Percentiles rank a stretch among this genome's conserved stretches.
These are phyloP conservation scores for Microcera coccophila DNA, from an alignment of 2,329 filamentous ascomycete genomes.

Conservation along the genomic window DNA sequence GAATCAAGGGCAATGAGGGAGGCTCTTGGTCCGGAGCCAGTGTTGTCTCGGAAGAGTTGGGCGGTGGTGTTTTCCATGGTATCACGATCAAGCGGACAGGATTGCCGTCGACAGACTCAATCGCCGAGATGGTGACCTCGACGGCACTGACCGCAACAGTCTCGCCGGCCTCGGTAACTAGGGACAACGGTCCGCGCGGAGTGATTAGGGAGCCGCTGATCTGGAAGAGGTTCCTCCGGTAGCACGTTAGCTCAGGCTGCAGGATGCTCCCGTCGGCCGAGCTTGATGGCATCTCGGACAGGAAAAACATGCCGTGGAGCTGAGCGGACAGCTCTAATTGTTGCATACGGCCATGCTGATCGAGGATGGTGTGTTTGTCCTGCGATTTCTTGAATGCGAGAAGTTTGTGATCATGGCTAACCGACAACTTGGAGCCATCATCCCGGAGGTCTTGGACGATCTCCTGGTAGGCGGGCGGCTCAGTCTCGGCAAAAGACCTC, in stretches of 20 bases:
- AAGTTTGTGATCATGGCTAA: constrained; percentile 59
- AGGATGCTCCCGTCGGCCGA: constrained; percentile 53
- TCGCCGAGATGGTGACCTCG: constrained; percentile 86
- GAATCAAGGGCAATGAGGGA: constrained; percentile 70
- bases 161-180: constrained; percentile 80
- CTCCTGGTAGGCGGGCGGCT: constrained; percentile 55
- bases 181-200: constrained; percentile 71
- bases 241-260: constrained; percentile 87
- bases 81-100: constrained; percentile 92
- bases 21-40: constrained; percentile 78
- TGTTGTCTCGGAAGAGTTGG: constrained; percentile 64
- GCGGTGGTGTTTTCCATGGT: constrained; percentile 93
- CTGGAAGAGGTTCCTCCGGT: constrained; percentile 91
- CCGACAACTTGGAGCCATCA: constrained; percentile 53
- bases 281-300: constrained; percentile 72
- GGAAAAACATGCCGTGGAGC: constrained; percentile 84
- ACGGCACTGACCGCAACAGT: constrained; percentile 76
- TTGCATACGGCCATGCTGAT: constrained; percentile 56
- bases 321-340: constrained; percentile 65
- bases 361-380: constrained; percentile 58
- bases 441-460: constrained; percentile 59
- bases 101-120: constrained; percentile 91
- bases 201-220: constrained; percentile 86
- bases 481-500: constrained; percentile 53
- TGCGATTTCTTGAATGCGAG: constrained; percentile 54